Evolutionary conservation across 257 asterid species (phyloP), one percentile per base, ranked within the genome.

Genomic region (Osmanthus fragrans): DNA sequence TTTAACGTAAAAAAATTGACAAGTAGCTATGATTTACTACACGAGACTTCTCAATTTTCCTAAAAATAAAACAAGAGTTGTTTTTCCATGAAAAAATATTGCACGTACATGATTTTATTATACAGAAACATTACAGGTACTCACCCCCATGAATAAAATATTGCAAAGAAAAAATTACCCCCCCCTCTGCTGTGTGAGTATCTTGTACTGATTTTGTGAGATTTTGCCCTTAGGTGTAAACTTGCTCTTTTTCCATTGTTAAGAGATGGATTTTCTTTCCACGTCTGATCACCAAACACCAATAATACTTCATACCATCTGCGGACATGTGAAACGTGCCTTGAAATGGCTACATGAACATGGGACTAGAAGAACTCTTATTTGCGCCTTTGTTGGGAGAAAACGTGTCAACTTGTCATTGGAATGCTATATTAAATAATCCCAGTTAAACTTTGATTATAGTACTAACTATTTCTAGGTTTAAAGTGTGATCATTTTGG

Each of bases 401-500:
- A 10, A 1, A 19, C 25, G 18, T 54, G 25, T 16, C 64, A 5
- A 51, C 3, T 51, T 16, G 25, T 51, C 5, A 19, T 45, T 45
- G 54, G 54, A 45, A 15, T 13, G 54, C 54, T 45, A 45, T 1
- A 13, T 10, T 9, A 9, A 45, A 45, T 13, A 45, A 45, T 45
- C 54, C 19, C 19, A 45, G 54, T 13, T 45, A 13, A 45, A 18
- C 25, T 54, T 5, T 54, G 64, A 54, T 54, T 18, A 54, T 54
- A 19, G 25, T 54, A 54, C 25, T 54, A 19, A 5, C 64, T 9
- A 54, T 54, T 18, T 19, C 21, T 54, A 19, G 64, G 27, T 54
- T 54, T 16, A 73, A 74, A 70, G 80, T 77, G 37, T 76, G 76
- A 77, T 80, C 79, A 80, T 74, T 80, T 85, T 74, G 86, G 86